A percentile compares a stretch with the other conserved stretches of the same genome.
These are phyloP conservation scores for Boletus bicolor DNA, from an alignment of 768 basidiomycete species.

Conservation along the genomic window DNA sequence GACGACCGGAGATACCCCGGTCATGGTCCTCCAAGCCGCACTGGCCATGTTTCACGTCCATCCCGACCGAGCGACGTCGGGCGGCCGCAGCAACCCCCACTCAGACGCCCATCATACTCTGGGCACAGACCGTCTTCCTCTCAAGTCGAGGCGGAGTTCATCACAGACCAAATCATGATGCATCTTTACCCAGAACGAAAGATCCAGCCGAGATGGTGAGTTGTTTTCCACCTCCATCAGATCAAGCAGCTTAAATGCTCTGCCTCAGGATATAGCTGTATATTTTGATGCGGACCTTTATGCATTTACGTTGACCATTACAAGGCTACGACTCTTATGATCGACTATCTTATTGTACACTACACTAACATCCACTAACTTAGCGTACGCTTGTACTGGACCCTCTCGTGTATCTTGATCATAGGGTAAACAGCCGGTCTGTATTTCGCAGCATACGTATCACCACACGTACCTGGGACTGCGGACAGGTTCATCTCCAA, in stretches of 20 bases:
- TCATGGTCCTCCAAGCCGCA: conserved; percentile 4
- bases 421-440: conserved; percentile 17
- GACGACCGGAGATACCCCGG: conserved; percentile 5
- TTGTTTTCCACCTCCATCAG: neutral
- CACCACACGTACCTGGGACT: neutral
- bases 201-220: conserved; percentile 34
- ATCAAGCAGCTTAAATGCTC: neutral
- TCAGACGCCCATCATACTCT: conserved; percentile 10
- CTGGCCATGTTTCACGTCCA: neutral
- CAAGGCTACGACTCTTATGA: conserved; percentile 8
- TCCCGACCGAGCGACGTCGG: conserved; percentile 20
- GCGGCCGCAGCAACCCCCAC: conserved; percentile 15
- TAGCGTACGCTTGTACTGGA: conserved; percentile 21
- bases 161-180: conserved; percentile 35
- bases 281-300: neutral
- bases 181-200: conserved; percentile 31
- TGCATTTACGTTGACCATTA: conserved; percentile 8
- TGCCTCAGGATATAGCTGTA: conserved; percentile 22
- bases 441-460: neutral
- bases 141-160: conserved; percentile 32
- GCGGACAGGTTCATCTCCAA: neutral
- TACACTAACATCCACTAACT: conserved; percentile 12
- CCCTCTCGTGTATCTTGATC: conserved; percentile 11
- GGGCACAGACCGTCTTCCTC: conserved; percentile 21
- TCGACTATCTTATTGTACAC: conserved; percentile 15